phyloP scores from a whole-genome alignment of 495 filamentous ascomycete species.

The Tuber melanosporum region DNA sequence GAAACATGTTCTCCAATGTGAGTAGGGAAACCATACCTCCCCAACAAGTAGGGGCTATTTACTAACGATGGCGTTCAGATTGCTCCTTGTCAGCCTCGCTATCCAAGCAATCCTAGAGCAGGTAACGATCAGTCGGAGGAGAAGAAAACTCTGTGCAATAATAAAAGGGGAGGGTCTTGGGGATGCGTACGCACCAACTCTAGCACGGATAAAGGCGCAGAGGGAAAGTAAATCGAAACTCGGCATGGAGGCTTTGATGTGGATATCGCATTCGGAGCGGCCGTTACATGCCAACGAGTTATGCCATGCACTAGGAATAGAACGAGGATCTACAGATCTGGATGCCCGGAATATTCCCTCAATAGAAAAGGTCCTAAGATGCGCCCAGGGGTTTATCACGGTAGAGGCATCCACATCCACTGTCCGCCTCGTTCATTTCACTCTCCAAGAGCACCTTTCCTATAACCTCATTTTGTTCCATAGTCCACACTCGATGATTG shows the following conservation, averaged over 20 bases:
- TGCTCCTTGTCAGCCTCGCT: background rate
- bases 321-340: background rate
- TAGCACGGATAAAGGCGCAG: background rate
- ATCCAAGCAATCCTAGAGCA: background rate
- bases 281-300: background rate
- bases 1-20: background rate
- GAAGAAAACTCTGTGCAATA: background rate
- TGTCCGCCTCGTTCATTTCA: conserved; percentile 21
- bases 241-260: background rate
- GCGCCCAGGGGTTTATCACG: conserved; percentile 15
- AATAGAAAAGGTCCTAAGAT: conserved; percentile 3
- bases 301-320: background rate
- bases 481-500: conserved; percentile 5
- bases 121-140: background rate
- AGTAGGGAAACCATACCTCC: background rate
- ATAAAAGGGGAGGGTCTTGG: background rate
- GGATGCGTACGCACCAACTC: background rate
- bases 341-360: background rate
- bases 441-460: conserved; percentile 23
- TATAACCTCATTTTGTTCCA: conserved; percentile 2
- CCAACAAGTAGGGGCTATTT: background rate
- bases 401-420: conserved; percentile 14
- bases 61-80: background rate
- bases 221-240: background rate
- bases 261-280: background rate